Percentiles rank a stretch among this genome's conserved stretches.
phyloP scores from a whole-genome alignment of 2,329 filamentous ascomycete species.

The Penicillium sp. region DNA sequence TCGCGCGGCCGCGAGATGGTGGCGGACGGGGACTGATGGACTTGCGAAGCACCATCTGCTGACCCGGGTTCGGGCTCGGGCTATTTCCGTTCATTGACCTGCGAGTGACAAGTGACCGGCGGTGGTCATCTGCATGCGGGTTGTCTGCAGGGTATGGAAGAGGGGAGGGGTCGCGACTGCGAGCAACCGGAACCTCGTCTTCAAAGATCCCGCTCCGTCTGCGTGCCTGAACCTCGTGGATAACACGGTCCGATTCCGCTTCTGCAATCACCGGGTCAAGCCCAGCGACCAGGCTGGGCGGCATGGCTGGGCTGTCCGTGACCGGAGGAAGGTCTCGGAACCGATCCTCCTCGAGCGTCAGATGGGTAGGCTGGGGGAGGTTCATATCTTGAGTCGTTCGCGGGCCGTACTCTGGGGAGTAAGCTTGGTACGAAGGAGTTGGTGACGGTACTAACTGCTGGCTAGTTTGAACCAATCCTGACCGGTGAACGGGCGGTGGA shows the following conservation, averaged over 20 bases:
- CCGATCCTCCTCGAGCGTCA: conserved; percentile 24
- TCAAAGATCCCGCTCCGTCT: conserved; percentile 34
- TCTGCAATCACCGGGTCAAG: conserved; percentile 41
- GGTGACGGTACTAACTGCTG: conserved; percentile 31
- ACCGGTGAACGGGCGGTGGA: conserved; percentile 43
- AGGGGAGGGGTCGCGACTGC: conserved; percentile 27
- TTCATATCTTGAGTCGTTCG: conserved; percentile 28
- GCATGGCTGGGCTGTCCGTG: conserved; percentile 38
- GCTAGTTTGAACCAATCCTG: conserved; percentile 34
- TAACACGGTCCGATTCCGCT: conserved; percentile 34
- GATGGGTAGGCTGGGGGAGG: conserved; percentile 31
- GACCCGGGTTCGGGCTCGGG: conserved; percentile 28
- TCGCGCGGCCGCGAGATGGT: conserved; percentile 43
- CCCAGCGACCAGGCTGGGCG: conserved; percentile 48
- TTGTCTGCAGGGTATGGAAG: conserved; percentile 35
- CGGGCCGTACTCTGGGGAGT: conserved; percentile 34
- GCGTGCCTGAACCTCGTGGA: conserved; percentile 33
- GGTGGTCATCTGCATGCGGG: conserved; percentile 33
- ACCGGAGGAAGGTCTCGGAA: conserved; percentile 33
- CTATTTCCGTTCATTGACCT: conserved; percentile 31
- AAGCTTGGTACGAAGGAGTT: conserved; percentile 33
- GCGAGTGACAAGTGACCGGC: conserved; percentile 26
- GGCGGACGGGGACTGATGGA: conserved; percentile 63
- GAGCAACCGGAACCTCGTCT: conserved; percentile 33
- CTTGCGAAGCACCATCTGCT: conserved; percentile 55